These are phyloP conservation scores for Closterium sp. DNA, from an alignment of 139 green algal genomes.

Conservation along the genomic window DNA sequence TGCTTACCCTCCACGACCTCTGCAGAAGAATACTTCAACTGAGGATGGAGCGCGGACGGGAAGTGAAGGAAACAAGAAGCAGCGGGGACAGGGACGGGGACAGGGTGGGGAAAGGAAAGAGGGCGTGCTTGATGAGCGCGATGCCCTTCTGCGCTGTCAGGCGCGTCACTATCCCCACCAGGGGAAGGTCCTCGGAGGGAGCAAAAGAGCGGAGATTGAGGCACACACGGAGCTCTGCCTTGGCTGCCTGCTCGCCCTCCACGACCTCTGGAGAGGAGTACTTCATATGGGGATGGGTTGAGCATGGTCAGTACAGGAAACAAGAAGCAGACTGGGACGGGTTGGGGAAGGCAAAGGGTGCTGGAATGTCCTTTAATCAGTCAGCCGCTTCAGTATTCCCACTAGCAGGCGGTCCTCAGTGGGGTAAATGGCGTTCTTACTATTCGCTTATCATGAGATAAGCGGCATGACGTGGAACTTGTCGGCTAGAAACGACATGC, in stretches of 20 bases:
- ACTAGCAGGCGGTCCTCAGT: no score
- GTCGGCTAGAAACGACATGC: no score
- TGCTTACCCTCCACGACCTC: slow-evolving; percentile 56
- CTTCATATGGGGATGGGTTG: neutral
- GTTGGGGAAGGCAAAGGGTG: neutral
- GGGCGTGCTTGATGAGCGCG: slow-evolving; percentile 57
- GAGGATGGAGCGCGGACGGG: neutral
- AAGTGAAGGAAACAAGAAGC: neutral
- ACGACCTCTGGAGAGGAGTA: neutral
- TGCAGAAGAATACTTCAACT: neutral
- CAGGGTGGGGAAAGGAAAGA: neutral
- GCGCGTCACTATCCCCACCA: slow-evolving; percentile 57
- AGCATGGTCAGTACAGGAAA: neutral
- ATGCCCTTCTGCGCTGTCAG: slow-evolving; percentile 62
- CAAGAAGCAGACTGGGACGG: neutral
- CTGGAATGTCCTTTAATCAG: no score
- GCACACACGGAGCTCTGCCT: slow-evolving; percentile 18
- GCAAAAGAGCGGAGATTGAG: slow-evolving; percentile 46
- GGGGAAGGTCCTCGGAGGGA: slow-evolving; percentile 42
- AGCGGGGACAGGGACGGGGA: neutral
- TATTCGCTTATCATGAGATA: no score
- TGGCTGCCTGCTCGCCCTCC: slow-evolving; percentile 63
- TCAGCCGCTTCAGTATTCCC: no score
- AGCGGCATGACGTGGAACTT: neutral
- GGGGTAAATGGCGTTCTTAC: no score